phyloP scores from a whole-genome alignment of 164 flowering plant genomes.

The Cinnamomum chago region DNA sequence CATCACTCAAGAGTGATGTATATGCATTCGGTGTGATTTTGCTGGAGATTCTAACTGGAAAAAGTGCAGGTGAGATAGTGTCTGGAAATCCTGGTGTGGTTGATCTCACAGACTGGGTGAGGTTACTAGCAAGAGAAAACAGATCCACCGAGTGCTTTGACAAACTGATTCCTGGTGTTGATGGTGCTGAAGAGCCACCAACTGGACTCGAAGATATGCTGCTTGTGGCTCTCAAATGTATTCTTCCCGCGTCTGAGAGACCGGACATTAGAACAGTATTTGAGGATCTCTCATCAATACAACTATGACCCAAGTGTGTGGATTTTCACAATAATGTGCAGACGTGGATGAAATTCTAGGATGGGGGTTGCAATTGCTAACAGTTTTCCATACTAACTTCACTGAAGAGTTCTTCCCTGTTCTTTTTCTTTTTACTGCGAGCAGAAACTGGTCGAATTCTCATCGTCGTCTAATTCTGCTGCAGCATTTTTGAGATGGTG shows the following conservation, averaged over 20 bases:
- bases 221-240: conserved; percentile 53
- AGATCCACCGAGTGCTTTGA: conserved; percentile 52
- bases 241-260: conserved; percentile 63
- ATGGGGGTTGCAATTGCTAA: conserved; percentile 1
- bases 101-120: conserved; percentile 75
- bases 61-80: conserved; percentile 53
- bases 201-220: conserved; percentile 40
- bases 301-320: background rate
- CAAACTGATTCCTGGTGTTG: conserved; percentile 17
- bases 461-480: background rate
- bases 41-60: conserved; percentile 66
- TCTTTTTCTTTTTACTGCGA: background rate
- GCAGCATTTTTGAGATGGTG: background rate
- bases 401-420: conserved; percentile 4
- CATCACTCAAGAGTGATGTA: conserved; percentile 69
- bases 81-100: conserved; percentile 40
- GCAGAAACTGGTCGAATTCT: background rate
- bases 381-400: conserved; percentile 6
- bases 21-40: conserved; percentile 76
- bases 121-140: conserved; percentile 35
- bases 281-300: conserved; percentile 46
- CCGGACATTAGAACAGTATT: conserved; percentile 57
- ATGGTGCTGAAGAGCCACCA: conserved; percentile 10
- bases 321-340: conserved; percentile 1
- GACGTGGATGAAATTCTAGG: conserved; percentile 1